Evolutionary conservation across 1,284 basidiomycete species (phyloP), one percentile per base, ranked within the genome.

Genomic region (Ganoderma boninense): DNA sequence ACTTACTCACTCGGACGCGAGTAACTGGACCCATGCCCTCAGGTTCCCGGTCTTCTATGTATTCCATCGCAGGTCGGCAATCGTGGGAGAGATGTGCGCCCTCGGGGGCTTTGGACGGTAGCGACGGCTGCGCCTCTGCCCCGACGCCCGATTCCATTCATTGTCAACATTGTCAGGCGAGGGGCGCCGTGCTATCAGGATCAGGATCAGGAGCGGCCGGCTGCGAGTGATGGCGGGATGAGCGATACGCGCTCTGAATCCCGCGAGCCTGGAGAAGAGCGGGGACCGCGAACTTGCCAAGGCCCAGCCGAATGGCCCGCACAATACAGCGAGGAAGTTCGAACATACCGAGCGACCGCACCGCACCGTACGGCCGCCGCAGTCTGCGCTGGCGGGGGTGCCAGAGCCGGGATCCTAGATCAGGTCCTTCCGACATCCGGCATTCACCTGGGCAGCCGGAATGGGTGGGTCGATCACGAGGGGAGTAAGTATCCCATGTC

Each of bases 131-230:
- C 49, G 11, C 11, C 23, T 23, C 13, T 26, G 11, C 49, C 23
- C 49, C 49, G 49, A 54, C 23, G 49, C 49, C 49, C 49, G 49
- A 54, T 54, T 13, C 49, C 49, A 23, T 54, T 54, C 49, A 26
- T n/a, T 23, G 49, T 52, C 32, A 32, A 32, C 26, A 29, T 29
- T 32, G 5, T 32, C 32, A 32, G 3, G 49, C 49, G 23, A 54
- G 4, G n/a, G n/a, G 11, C 23, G 49, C 11, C 3, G 38, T 40
- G 11, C 32, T 5, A 40, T 40, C 7, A 10, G 35, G 35, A 5
- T 5, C 35, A 38, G 1, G 5, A 38, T 10, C 10, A 40, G 8
- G 1, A 40, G 11, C 6, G 10, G 23, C 4, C 23, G 11, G 49
- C 20, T 23, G 32, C 32, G 4, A 32, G 32, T 49, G 8, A 49